Evolutionary conservation across 805 yeast species (phyloP), one percentile per base, ranked within the genome.

Genomic region (Tetrapisispora taiwanensis): DNA sequence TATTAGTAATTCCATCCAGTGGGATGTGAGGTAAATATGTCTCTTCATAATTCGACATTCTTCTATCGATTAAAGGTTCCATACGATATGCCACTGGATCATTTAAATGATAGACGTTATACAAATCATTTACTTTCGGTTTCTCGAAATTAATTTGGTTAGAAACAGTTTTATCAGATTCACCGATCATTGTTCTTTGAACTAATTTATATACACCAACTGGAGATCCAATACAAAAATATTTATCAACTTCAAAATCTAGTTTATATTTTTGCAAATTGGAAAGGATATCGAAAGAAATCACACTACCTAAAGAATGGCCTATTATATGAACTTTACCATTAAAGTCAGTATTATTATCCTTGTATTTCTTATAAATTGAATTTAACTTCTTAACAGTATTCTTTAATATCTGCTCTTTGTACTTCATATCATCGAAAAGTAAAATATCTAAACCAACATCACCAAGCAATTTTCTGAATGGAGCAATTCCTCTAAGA

Each of bases 21-120:
- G 37, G 34, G 24, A 43, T 53, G 45, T 59, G 62, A 7, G 59
- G 58, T 15, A 63, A 37, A 31, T 50, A 50, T 3, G 48, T 51
- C 19, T 59, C 60, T 35, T 58, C 58, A 19, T 51, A 52, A 6
- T 52, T 35, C 0, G 59, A 45, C 53, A 62, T 48, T 9, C 44
- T 38, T 33, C 42, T 44, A 39, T 56, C 56, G 5, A 89, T 73
- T 46, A 90, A 65, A 1, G 98, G 98, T 61, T 90, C 98, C 46
- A 89, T 65, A 44, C 97, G 69, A 55, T 89, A 87, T 0, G 90
- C 89, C 34, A 92, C 81, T 0, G 97, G 95, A 58, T 90, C 98
- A 51, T 94, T 81, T 0, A 90, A 85, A 53, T 90, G 95, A 66
- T 84, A 87, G 6, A 92, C 65, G 57, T 90, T 90, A 66, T 83